Evolutionary conservation across 257 asterid genomes (phyloP).

Genomic region (Jacaranda copaia): DNA sequence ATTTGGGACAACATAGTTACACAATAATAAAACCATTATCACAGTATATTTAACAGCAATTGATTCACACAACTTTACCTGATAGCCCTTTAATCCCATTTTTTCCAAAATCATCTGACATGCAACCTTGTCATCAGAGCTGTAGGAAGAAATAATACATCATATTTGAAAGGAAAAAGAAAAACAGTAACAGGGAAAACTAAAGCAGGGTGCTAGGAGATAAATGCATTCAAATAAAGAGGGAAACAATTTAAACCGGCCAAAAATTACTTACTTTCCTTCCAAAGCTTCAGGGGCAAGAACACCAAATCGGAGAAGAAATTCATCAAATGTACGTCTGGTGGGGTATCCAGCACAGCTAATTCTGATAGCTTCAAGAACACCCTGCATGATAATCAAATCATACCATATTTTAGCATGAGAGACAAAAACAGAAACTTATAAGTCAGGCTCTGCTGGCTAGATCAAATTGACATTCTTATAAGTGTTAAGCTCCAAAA

Average conservation of each 20-base stretch:
- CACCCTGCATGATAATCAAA: background rate
- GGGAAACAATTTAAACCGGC: background rate
- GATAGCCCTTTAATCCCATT: slow-evolving; percentile 81
- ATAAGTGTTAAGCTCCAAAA: slow-evolving; percentile 33
- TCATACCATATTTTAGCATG: background rate
- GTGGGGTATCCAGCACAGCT: slow-evolving; percentile 15
- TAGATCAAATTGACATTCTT: slow-evolving; percentile 23
- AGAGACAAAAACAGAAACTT: slow-evolving; percentile 1
- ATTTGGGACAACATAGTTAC: background rate
- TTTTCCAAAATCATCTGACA: slow-evolving; percentile 77
- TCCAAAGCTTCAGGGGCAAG: slow-evolving; percentile 36
- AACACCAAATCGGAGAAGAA: slow-evolving; percentile 4
- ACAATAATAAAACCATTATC: background rate
- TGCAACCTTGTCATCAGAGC: slow-evolving; percentile 74
- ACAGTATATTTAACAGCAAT: background rate
- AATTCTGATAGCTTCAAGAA: slow-evolving; percentile 8
- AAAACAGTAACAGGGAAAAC: slow-evolving; percentile 17
- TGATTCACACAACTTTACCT: slow-evolving; percentile 51
- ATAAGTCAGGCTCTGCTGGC: slow-evolving; percentile 4
- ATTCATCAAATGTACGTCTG: slow-evolving; percentile 11
- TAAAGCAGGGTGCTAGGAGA: slow-evolving; percentile 16
- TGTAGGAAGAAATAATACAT: slow-evolving; percentile 39
- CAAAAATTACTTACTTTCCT: slow-evolving; percentile 2
- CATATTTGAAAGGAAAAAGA: slow-evolving; percentile 16
- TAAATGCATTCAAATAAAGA: background rate